Conservation (phyloP, 139 green algal genomes). For the Chlorella sorokiniana region DNA sequence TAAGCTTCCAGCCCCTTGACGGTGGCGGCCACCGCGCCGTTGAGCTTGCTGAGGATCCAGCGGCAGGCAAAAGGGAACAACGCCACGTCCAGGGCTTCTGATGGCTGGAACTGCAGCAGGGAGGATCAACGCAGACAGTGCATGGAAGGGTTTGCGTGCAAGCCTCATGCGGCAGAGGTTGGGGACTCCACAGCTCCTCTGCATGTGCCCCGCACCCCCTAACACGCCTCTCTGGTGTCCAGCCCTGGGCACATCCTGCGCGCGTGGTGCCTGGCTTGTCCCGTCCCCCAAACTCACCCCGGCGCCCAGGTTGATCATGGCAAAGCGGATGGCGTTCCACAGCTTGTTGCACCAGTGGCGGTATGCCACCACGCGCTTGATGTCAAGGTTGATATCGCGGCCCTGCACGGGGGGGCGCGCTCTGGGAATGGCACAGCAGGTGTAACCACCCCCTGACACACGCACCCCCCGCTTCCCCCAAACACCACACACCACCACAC, state of each 20-base stretch:
- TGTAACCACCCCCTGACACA: neutral
- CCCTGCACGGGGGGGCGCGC: no score
- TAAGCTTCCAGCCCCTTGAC: constrained; percentile 79
- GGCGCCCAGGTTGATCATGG: constrained; percentile 72
- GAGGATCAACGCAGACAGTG: neutral
- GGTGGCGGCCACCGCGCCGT: constrained; percentile 43
- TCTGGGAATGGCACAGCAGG: neutral
- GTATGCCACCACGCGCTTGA: constrained; percentile 89
- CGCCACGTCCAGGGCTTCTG: constrained; percentile 6
- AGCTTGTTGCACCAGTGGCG: constrained; percentile 99
- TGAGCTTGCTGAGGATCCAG: constrained; percentile 84
- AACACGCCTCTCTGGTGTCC: no score
- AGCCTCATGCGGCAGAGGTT: neutral
- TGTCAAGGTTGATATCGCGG: constrained; percentile 30
- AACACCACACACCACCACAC: constrained; percentile 75
- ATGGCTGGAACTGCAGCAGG: constrained; percentile 17
- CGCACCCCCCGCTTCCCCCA: neutral
- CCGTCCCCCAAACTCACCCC: neutral
- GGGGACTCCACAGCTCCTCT: neutral
- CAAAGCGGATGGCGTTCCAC: constrained; percentile 91
- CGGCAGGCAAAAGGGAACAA: constrained; percentile 61
- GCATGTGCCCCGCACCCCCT: neutral
- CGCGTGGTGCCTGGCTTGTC: neutral
- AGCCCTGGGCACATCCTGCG: neutral
- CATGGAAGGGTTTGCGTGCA: neutral